A percentile compares a stretch with the other conserved stretches of the same genome.
These are phyloP conservation scores for Geranium brycei DNA, from an alignment of 345 rosid species.

Conservation along the genomic window DNA sequence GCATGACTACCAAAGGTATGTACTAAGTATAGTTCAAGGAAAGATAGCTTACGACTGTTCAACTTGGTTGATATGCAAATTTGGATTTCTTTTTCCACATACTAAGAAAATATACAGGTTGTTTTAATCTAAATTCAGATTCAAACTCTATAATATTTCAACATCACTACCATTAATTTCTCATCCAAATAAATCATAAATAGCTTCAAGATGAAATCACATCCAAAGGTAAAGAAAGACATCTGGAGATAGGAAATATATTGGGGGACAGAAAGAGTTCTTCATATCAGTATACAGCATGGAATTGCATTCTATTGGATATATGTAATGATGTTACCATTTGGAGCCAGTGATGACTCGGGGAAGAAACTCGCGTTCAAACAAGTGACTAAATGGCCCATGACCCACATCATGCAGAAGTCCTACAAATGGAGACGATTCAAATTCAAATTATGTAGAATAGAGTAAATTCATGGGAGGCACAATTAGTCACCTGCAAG, in stretches of 20 bases:
- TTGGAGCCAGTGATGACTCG: conserved; percentile 28
- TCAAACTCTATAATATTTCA: no score
- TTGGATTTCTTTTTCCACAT: background rate
- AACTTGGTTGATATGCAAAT: background rate
- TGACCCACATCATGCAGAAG: conserved; percentile 92
- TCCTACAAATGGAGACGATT: conserved; percentile 33
- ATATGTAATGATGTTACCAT: conserved; percentile 37
- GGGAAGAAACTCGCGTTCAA: conserved; percentile 87
- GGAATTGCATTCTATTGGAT: conserved; percentile 8
- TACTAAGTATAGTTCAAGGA: background rate
- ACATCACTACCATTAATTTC: no score
- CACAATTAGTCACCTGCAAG: conserved; percentile 50
- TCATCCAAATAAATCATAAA: no score
- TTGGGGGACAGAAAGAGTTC: background rate
- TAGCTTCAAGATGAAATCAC: no score
- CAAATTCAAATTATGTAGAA: background rate
- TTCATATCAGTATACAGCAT: background rate
- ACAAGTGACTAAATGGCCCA: conserved; percentile 92
- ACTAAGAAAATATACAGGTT: background rate
- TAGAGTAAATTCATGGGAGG: conserved; percentile 4
- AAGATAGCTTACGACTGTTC: background rate
- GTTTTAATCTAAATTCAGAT: no score
- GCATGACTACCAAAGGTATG: background rate
- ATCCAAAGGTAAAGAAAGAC: background rate
- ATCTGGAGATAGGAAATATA: background rate